A percentile compares a stretch with the other conserved stretches of the same genome.
phyloP scores from a whole-genome alignment of 2,329 filamentous ascomycete species.

The Talaromyces amestolkiae region DNA sequence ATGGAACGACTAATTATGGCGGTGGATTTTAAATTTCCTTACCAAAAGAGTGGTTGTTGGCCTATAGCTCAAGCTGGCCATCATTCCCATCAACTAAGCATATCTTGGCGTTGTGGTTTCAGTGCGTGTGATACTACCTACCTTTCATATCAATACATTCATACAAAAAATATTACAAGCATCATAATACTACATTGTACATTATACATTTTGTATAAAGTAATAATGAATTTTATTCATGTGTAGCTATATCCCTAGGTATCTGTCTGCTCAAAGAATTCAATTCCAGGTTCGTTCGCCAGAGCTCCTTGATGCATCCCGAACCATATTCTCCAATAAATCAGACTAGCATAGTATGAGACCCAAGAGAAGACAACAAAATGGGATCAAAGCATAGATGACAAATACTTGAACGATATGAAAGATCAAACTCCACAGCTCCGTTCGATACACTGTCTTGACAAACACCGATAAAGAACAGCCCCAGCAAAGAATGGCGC shows the following conservation, averaged over 20 bases:
- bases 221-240: neutral
- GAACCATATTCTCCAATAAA: neutral
- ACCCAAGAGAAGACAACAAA: neutral
- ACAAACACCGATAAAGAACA: conserved; percentile 6
- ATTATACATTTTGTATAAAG: neutral
- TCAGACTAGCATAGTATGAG: neutral
- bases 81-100: neutral
- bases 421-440: conserved; percentile 8
- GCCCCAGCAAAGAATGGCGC: neutral
- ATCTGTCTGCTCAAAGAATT: neutral
- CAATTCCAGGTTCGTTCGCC: neutral
- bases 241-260: neutral
- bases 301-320: conserved; percentile 4
- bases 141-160: neutral
- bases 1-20: conserved; percentile 48
- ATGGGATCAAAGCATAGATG: conserved; percentile 3
- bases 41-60: neutral
- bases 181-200: neutral
- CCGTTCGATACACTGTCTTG: conserved; percentile 6
- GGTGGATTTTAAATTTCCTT: neutral
- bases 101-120: conserved; percentile 3
- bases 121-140: neutral
- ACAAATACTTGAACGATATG: neutral
- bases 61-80: neutral
- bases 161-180: neutral